Conservation (phyloP, 1,139 yeast species). For the Taphrina wiesneri region DNA sequence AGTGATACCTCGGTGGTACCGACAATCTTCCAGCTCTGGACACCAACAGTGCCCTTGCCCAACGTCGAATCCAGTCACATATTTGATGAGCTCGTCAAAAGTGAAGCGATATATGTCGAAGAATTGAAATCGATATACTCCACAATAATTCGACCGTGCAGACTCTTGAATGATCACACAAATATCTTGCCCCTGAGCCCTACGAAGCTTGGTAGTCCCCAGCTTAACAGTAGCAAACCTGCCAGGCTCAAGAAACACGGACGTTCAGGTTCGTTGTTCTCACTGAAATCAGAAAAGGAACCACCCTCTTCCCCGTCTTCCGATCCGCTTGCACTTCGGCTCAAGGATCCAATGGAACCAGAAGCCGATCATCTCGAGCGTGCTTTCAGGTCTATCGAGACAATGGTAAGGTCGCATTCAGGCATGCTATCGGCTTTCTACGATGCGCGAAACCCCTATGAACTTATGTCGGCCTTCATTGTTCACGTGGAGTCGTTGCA, state of each 20-base stretch:
- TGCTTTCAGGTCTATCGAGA: slow-evolving; percentile 22
- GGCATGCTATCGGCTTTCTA: slow-evolving; percentile 12
- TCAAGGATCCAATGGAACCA: slow-evolving; percentile 27
- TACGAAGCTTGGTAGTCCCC: background rate
- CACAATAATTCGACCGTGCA: slow-evolving; percentile 10
- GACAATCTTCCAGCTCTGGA: slow-evolving; percentile 1
- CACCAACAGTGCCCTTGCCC: background rate
- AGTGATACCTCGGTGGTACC: slow-evolving; percentile 10
- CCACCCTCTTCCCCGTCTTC: background rate
- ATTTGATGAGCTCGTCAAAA: slow-evolving; percentile 10
- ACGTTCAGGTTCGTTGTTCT: slow-evolving; percentile 15
- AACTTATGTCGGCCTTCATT: slow-evolving; percentile 16
- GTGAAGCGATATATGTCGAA: background rate
- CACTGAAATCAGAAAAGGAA: background rate
- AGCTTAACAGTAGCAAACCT: background rate
- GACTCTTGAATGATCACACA: background rate
- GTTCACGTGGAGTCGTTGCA: slow-evolving; percentile 14
- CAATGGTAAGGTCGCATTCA: slow-evolving; percentile 22
- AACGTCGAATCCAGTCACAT: slow-evolving; percentile 13
- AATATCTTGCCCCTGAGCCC: background rate
- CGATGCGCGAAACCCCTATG: slow-evolving; percentile 7
- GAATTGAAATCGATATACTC: slow-evolving; percentile 9
- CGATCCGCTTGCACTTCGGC: slow-evolving; percentile 10
- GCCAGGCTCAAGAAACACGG: slow-evolving; percentile 1
- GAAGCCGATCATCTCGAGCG: slow-evolving; percentile 25